Conservation (phyloP, 1,284 basidiomycete genomes). For the Moesziomyces antarcticus region DNA sequence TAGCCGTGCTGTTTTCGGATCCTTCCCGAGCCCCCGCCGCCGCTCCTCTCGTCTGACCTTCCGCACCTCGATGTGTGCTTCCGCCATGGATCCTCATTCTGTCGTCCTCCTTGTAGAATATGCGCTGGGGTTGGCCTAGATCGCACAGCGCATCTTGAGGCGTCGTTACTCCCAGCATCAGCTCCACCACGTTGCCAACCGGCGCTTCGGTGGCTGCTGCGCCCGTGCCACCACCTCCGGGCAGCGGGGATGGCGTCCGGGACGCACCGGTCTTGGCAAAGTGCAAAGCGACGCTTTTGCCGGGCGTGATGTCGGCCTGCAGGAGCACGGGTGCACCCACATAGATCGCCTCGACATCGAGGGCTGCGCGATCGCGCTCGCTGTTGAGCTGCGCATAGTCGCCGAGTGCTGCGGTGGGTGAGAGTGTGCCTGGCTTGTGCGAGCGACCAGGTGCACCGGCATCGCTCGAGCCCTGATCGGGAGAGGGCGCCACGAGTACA, state of each 20-base stretch:
- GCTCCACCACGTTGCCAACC: conserved; percentile 15
- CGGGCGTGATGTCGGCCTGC: conserved; percentile 25
- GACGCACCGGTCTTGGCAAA: conserved; percentile 20
- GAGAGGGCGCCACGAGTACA: conserved; percentile 23
- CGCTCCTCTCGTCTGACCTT: conserved; percentile 3
- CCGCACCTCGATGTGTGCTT: background rate
- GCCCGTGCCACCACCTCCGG: background rate
- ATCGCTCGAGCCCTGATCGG: background rate
- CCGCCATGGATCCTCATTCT: conserved; percentile 44
- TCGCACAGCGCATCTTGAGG: conserved; percentile 48
- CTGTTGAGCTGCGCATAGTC: conserved; percentile 29
- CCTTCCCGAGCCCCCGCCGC: background rate
- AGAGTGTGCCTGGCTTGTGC: conserved; percentile 24
- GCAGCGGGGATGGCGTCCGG: conserved; percentile 10
- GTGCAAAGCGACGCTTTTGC: conserved; percentile 19
- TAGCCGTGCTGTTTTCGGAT: conserved; percentile 19
- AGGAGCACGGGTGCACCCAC: conserved; percentile 23
- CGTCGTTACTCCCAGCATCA: conserved; percentile 37
- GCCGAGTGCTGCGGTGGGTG: conserved; percentile 20
- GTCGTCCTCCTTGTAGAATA: conserved; percentile 52
- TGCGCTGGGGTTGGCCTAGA: conserved; percentile 40
- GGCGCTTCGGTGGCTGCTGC: conserved; percentile 2
- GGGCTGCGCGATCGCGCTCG: conserved; percentile 38
- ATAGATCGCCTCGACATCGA: conserved; percentile 39
- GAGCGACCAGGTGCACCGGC: background rate